Evolutionary conservation across 192 early-diverging fungal species (phyloP).

Genomic region (Coemansia sp.): DNA sequence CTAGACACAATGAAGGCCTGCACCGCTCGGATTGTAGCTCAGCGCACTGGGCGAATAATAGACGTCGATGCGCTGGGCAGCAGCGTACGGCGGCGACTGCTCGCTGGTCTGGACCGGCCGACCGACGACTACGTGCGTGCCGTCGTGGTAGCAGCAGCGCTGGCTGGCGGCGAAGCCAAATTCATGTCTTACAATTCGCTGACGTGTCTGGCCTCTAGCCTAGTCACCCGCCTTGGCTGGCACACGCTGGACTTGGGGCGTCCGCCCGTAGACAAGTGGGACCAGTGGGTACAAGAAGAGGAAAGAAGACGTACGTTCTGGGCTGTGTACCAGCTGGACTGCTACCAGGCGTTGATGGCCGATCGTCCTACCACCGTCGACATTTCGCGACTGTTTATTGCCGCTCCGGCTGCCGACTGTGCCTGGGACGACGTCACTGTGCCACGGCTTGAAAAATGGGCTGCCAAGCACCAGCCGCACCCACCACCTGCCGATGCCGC

Average conservation of each 20-base stretch:
- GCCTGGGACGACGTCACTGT: conserved; percentile 50
- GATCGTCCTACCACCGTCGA: conserved; percentile 48
- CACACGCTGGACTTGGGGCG: conserved; percentile 46
- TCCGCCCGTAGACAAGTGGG: conserved; percentile 21
- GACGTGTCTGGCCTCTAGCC: conserved; percentile 39
- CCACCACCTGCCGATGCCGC: conserved; percentile 18
- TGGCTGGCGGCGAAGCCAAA: conserved; percentile 33
- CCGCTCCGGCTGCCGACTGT: conserved; percentile 33
- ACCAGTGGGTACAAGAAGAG: conserved; percentile 38
- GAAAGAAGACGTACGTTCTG: conserved; percentile 50
- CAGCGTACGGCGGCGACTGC: conserved; percentile 33
- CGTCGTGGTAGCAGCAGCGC: conserved; percentile 38
- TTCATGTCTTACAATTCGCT: conserved; percentile 50
- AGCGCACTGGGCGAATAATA: conserved; percentile 25
- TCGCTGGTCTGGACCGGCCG: conserved; percentile 37
- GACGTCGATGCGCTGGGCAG: conserved; percentile 28
- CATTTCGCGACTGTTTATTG: conserved; percentile 32
- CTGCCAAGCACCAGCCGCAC: conserved; percentile 28
- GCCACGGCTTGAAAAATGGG: conserved; percentile 42
- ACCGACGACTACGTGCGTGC: conserved; percentile 49
- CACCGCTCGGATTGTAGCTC: conserved; percentile 31
- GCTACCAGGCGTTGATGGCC: conserved; percentile 47
- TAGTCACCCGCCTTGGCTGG: conserved; percentile 48
- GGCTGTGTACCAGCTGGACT: conserved; percentile 50
- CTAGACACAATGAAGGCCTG: conserved; percentile 41